Percentiles rank a stretch among this genome's conserved stretches.
These are phyloP conservation scores for Porpolomopsis calyptriformis DNA, from an alignment of 768 basidiomycete species.

Conservation along the genomic window DNA sequence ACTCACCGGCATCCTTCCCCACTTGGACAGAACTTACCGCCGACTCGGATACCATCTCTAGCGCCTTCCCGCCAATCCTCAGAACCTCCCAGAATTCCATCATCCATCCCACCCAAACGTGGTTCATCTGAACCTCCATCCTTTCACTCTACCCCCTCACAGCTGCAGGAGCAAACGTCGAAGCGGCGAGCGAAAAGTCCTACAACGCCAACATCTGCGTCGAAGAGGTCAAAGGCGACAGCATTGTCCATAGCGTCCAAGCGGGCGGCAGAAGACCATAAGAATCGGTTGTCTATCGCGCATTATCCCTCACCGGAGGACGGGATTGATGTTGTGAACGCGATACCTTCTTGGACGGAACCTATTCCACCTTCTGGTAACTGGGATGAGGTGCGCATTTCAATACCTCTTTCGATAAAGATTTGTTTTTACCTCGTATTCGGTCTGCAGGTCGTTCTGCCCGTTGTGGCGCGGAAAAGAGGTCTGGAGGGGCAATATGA, in stretches of 20 bases:
- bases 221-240: slow-evolving; percentile 32
- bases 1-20: slow-evolving; percentile 23
- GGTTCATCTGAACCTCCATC: slow-evolving; percentile 29
- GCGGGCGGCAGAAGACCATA: slow-evolving; percentile 35
- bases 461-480: slow-evolving; percentile 75
- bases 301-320: slow-evolving; percentile 53
- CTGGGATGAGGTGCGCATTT: slow-evolving; percentile 67
- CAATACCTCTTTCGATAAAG: slow-evolving; percentile 4
- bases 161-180: slow-evolving; percentile 16
- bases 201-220: slow-evolving; percentile 19
- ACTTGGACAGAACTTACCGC: slow-evolving; percentile 18
- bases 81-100: slow-evolving; percentile 37
- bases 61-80: slow-evolving; percentile 30
- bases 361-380: slow-evolving; percentile 57
- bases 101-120: slow-evolving; percentile 31
- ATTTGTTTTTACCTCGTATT: slow-evolving; percentile 5
- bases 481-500: slow-evolving; percentile 65
- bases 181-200: slow-evolving; percentile 17
- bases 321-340: slow-evolving; percentile 51
- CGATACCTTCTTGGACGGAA: slow-evolving; percentile 77
- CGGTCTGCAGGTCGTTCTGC: slow-evolving; percentile 57
- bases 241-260: slow-evolving; percentile 24
- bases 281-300: slow-evolving; percentile 47
- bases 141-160: slow-evolving; percentile 24
- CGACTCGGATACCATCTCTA: slow-evolving; percentile 33